Evolutionary conservation across 352 stramenopile genomes (phyloP), one percentile per base, ranked within the genome.

Genomic region (Globisporangium viniferum): DNA sequence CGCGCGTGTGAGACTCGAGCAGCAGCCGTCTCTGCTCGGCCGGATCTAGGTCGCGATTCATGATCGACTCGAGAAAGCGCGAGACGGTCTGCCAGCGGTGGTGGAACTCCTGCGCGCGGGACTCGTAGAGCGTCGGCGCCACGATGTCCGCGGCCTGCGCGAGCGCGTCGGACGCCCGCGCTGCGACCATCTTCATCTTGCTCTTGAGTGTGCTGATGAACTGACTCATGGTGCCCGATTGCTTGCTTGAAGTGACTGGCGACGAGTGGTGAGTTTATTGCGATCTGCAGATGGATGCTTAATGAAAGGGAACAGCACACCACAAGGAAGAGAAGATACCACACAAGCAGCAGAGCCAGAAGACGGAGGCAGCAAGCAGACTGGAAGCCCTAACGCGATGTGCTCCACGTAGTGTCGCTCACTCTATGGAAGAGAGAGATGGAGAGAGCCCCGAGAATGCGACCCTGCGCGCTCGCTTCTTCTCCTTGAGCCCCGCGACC

Each of bases 61-160:
- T 62, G 22, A 96, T 71, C 7, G 85, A 80, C 63, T 93, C 86
- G 15, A 94, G 77, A 65, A 94, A 94, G 64, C 81, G 85, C 68
- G 80, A 78, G 44, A 96, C 82, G 0, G 73, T 94, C 35, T 75
- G 82, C 88, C 88, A 96, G 22, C 83, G 85, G 70, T 94, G 85
- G 68, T 94, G 85, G 69, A 96, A 96, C 70, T 96, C 88, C 57
- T 93, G 82, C 36, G 88, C 78, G 68, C 79, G 84, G 46, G 86
- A 94, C 65, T 93, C 86, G 73, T 94, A 94, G 18, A 96, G 75
- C 54, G 85, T 90, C 49, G 88, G 86, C 58, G 85, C 79, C 55
- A 94, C 82, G 67, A 93, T 81, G 64, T 94, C 86, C 7, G 84
- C 87, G 18, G 85, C 86, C 75, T 96, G 88, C 8, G 83, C 86